Percentiles rank a stretch among this genome's conserved stretches.
phyloP scores from a whole-genome alignment of 306 rosid genomes.

The Prunus davidiana region DNA sequence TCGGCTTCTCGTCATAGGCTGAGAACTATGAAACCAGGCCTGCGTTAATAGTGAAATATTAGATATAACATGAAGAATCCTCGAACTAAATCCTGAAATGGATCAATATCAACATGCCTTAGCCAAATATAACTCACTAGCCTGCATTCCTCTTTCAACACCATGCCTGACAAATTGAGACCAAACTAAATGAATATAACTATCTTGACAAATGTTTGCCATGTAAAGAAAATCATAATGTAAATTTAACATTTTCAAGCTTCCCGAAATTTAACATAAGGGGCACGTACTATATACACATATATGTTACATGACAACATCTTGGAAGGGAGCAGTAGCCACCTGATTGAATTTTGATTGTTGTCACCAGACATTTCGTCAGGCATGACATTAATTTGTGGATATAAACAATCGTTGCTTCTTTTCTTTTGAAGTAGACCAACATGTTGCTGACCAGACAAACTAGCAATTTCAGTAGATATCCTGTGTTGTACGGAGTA shows the following conservation, averaged over 20 bases:
- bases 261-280: neutral
- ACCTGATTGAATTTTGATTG: constrained; percentile 64
- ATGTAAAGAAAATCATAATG: constrained; percentile 3
- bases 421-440: constrained; percentile 58
- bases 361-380: constrained; percentile 52
- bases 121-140: constrained; percentile 70
- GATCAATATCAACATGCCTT: constrained; percentile 51
- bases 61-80: constrained; percentile 28
- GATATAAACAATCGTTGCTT: constrained; percentile 51
- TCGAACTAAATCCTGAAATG: constrained; percentile 14
- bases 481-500: constrained; percentile 50
- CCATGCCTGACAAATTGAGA: constrained; percentile 54
- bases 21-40: constrained; percentile 97
- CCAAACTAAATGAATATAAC: constrained; percentile 18
- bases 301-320: neutral
- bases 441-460: constrained; percentile 58
- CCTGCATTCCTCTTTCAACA: constrained; percentile 63
- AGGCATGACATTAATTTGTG: constrained; percentile 40
- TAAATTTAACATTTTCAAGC: neutral
- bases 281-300: neutral
- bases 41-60: constrained; percentile 36
- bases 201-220: constrained; percentile 4
- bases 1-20: constrained; percentile 91
- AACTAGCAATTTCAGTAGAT: constrained; percentile 63
- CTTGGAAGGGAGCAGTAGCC: constrained; percentile 20